Conservation (phyloP, 768 basidiomycete genomes). For the Auriscalpium vulgare region DNA sequence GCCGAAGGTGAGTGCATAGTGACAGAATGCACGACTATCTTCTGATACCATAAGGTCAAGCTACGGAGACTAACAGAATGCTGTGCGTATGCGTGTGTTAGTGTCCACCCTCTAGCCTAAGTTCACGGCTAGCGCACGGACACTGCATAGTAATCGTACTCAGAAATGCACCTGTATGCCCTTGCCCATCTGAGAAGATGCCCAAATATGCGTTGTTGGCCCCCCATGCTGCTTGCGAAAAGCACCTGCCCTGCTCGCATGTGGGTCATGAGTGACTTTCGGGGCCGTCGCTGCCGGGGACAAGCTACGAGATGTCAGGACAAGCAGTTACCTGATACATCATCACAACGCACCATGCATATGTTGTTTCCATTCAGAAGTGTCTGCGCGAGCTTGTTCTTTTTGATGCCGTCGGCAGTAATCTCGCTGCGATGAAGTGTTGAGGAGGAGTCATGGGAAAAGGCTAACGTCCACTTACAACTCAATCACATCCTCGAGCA, state of each 20-base stretch:
- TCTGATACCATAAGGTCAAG: too few species aligned
- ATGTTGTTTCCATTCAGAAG: conserved; percentile 93
- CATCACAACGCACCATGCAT: conserved; percentile 60
- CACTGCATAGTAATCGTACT: too few species aligned
- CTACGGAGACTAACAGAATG: too few species aligned
- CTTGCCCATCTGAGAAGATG: too few species aligned
- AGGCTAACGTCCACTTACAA: conserved; percentile 49
- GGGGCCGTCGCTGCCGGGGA: conserved; percentile 66
- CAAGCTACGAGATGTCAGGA: conserved; percentile 39
- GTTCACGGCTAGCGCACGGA: too few species aligned
- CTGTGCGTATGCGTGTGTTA: too few species aligned
- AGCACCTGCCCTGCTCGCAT: not conserved
- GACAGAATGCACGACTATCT: too few species aligned
- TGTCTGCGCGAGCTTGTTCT: conserved; percentile 80
- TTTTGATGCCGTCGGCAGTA: conserved; percentile 75
- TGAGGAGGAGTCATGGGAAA: not conserved
- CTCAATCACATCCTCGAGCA: conserved; percentile 93
- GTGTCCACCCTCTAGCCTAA: too few species aligned
- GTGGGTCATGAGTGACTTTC: conserved; percentile 27
- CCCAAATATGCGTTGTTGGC: too few species aligned
- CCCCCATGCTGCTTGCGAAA: not conserved
- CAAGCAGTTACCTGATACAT: not conserved
- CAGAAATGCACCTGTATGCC: too few species aligned
- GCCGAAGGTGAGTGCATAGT: too few species aligned
- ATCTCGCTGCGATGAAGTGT: conserved; percentile 50